Base-by-base conservation (phyloP, 2,329 filamentous ascomycete genomes). In the Falciphora oryzae region DNA sequence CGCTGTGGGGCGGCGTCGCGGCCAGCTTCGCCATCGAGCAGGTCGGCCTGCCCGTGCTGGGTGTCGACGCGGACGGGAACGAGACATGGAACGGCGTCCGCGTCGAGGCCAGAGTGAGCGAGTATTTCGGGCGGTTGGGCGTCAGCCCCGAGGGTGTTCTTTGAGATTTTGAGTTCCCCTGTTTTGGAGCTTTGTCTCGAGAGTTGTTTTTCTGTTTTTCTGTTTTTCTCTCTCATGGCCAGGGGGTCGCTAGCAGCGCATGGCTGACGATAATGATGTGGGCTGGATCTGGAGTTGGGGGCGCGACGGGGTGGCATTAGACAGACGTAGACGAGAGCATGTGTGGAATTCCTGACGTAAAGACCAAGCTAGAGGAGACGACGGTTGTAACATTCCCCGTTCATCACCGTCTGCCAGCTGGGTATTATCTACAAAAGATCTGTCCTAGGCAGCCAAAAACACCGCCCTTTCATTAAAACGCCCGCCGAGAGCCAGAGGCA, bases 1-100 rank as follows among this genome's bases (percentile, higher is more conserved):
- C 90, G 6, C 81, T 85, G 0, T 94, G 89, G 86, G 95, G 89
- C 5, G 89, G 86, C 59, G 83, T 98, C 7, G 89, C 92, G 2
- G 94, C 95, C 10, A 93, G 93, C 71, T 95, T 97, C 75, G 92
- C 92, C 22, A 96, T 99, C 71, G 93, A 99, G 77, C 95, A 99
- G 75, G 88, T 96, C 63, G 94, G 95, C 0, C 85, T 96, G 74
- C 94, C 94, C 0, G 74, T 74, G 1, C 72, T 93, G 16, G 78
- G 73, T 2, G 71, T 71, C 61, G 76, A 81, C 63, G 76, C 74
- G 11, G 69, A 78, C 4, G 81, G 80, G 7, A 69, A 71, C 28
- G 87, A 89, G 75, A 82, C 78, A 25, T 90, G 87, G 87, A 90
- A 89, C 71, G 84, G 82, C 1, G 78, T 81, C 7, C 72, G 72